Evolutionary conservation across 2,329 filamentous ascomycete species (phyloP).

Genomic region (Alternaria infectoria): DNA sequence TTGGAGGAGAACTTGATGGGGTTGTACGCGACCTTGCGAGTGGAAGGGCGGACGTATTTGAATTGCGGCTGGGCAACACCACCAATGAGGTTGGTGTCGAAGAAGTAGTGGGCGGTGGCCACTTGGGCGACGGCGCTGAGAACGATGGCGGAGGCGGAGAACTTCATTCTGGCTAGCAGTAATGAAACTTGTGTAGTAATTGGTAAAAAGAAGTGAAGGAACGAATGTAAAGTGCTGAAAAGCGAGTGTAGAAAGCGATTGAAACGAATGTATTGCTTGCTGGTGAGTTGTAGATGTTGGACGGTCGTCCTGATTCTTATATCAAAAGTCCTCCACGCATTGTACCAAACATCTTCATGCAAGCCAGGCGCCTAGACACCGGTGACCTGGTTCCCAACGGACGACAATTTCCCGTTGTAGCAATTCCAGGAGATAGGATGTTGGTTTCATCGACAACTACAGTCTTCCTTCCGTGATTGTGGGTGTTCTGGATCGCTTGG

Average conservation of each 20-base stretch:
- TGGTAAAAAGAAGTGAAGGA: not conserved
- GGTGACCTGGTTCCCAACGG: not conserved
- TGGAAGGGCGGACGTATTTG: slow-evolving; percentile 30
- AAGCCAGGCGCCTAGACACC: not conserved
- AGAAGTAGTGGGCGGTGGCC: slow-evolving; percentile 35
- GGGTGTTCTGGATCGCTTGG: not conserved
- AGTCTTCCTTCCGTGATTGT: not conserved
- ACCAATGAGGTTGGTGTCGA: slow-evolving; percentile 25
- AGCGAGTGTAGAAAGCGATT: slow-evolving; percentile 6
- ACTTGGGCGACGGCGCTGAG: slow-evolving; percentile 13
- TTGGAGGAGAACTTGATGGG: slow-evolving; percentile 31
- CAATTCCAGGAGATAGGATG: not conserved
- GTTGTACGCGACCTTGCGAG: slow-evolving; percentile 28
- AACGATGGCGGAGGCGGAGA: slow-evolving; percentile 7
- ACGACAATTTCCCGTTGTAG: not conserved
- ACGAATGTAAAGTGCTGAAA: slow-evolving; percentile 1
- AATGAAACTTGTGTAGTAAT: slow-evolving; percentile 1
- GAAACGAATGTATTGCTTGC: slow-evolving; percentile 1
- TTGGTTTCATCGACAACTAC: not conserved
- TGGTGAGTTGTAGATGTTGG: not conserved
- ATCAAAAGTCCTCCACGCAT: not conserved
- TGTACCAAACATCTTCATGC: not conserved
- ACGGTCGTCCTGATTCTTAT: not conserved
- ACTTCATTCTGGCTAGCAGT: slow-evolving; percentile 13
- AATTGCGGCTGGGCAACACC: slow-evolving; percentile 17